Evolutionary conservation across 106 monocot genomes (phyloP), one percentile per base, ranked within the genome.

Genomic region (Dendrobium nobile): DNA sequence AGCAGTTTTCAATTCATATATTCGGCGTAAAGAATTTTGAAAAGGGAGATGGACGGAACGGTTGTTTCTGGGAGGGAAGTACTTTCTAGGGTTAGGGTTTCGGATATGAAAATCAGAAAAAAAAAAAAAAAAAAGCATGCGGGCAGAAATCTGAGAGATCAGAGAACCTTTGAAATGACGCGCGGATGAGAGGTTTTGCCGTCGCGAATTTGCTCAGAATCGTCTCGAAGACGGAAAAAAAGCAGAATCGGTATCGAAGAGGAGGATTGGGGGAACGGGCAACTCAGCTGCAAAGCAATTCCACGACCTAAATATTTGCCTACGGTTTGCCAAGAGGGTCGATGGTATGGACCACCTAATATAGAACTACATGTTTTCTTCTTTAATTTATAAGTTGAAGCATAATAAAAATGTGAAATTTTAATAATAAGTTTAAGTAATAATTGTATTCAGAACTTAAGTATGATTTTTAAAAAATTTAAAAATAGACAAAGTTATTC

Each of bases 51-150:
- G 9, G 26, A 2, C 4, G 24, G 27, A 8, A 11, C 3, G 24
- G 7, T 9, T 17, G 7, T 56, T 77, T 28, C 20, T 22, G 18
- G 28, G n/a, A 64, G 42, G 40, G 41, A n/a, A 26, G 56, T 18
- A 4, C 4, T 27, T 79, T 79, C 64, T 79, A 65, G 61, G 65
- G 44, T 79, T 79, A 43, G 79, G 79, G 65, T 43, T 79, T 65
- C 13, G 24, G 26, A 48, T 4, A 48, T 26, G 74, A 74, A 74
- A 37, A 42, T 43, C 42, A 43, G 20, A 73, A 42, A 42, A 73
- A 1, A 31, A 1, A 31, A 31, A 31, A 31, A 1, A 1, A 31
- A 31, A 42, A 73, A 40, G 33, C 10, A 33, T 13, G 11, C 0
- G 33, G 31, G 9, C 33, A 37, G n/a, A 70, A 31, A 70, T 61